Percentiles rank a stretch among this genome's conserved stretches.
phyloP scores from a whole-genome alignment of 1,284 basidiomycete genomes.

The Tilletia horrida region DNA sequence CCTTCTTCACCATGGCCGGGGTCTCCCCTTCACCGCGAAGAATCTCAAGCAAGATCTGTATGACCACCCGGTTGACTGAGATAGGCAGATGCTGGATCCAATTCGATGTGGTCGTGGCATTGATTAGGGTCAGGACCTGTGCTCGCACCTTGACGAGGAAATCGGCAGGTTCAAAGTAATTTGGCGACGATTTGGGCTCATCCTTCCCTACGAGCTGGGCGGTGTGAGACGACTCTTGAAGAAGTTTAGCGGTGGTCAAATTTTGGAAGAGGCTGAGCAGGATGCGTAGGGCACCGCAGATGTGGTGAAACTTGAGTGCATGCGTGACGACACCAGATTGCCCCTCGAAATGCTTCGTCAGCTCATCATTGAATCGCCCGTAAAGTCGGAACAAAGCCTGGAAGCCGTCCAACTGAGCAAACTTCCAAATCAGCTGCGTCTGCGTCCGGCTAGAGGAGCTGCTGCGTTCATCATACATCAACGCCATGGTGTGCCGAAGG shows the following conservation, averaged over 20 bases:
- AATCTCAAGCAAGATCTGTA: constrained; percentile 76
- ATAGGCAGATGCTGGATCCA: constrained; percentile 75
- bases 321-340: constrained; percentile 31
- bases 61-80: constrained; percentile 63
- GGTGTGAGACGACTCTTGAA: constrained; percentile 83
- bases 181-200: constrained; percentile 63
- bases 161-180: constrained; percentile 73
- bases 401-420: constrained; percentile 72
- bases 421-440: constrained; percentile 73
- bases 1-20: constrained; percentile 3
- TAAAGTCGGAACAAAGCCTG: constrained; percentile 67
- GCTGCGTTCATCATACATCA: constrained; percentile 76
- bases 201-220: constrained; percentile 58
- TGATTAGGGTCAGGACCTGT: constrained; percentile 67
- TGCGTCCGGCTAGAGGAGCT: constrained; percentile 62
- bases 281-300: constrained; percentile 76
- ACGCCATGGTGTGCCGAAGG: constrained; percentile 68
- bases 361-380: constrained; percentile 62
- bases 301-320: constrained; percentile 60
- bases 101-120: constrained; percentile 72
- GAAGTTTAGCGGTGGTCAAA: constrained; percentile 72
- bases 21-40: constrained; percentile 67
- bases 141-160: constrained; percentile 79
- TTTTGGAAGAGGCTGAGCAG: constrained; percentile 73
- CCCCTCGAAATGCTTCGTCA: constrained; percentile 63